These are phyloP conservation scores for Kuraishia cidri DNA, from an alignment of 805 yeast genomes.

Conservation along the genomic window DNA sequence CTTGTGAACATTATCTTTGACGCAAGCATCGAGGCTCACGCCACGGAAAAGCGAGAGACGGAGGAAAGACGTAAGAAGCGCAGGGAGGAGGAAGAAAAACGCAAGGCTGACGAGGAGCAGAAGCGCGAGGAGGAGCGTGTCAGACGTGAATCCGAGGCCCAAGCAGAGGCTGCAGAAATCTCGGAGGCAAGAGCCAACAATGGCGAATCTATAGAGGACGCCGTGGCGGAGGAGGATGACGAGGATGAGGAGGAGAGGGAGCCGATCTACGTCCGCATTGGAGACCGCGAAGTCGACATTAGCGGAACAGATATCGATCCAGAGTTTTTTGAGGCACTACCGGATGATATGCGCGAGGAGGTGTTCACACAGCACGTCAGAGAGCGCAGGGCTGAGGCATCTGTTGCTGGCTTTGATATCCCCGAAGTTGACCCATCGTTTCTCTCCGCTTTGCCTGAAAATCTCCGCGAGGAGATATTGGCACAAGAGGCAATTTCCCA, in stretches of 20 bases:
- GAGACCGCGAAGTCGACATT: conserved; percentile 74
- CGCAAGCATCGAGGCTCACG: conserved; percentile 32
- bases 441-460: conserved; percentile 69
- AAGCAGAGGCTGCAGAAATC: conserved; percentile 12
- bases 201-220: no score
- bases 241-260: no score
- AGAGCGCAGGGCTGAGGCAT: conserved; percentile 56
- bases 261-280: conserved; percentile 65
- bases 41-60: conserved; percentile 10
- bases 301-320: conserved; percentile 91
- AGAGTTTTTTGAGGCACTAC: conserved; percentile 80
- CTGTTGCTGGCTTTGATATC: conserved; percentile 29
- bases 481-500: conserved; percentile 44
- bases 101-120: conserved; percentile 17
- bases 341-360: conserved; percentile 89
- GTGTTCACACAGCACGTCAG: conserved; percentile 80
- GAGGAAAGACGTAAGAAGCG: conserved; percentile 4
- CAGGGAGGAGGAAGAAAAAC: conserved; percentile 5
- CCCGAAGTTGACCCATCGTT: conserved; percentile 76
- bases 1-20: conserved; percentile 39
- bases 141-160: conserved; percentile 16
- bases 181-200: conserved; percentile 7
- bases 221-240: no score
- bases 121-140: conserved; percentile 18
- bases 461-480: conserved; percentile 50